These are phyloP conservation scores for Bipolaris oryzae DNA, from an alignment of 2,329 filamentous ascomycete species.

Conservation along the genomic window DNA sequence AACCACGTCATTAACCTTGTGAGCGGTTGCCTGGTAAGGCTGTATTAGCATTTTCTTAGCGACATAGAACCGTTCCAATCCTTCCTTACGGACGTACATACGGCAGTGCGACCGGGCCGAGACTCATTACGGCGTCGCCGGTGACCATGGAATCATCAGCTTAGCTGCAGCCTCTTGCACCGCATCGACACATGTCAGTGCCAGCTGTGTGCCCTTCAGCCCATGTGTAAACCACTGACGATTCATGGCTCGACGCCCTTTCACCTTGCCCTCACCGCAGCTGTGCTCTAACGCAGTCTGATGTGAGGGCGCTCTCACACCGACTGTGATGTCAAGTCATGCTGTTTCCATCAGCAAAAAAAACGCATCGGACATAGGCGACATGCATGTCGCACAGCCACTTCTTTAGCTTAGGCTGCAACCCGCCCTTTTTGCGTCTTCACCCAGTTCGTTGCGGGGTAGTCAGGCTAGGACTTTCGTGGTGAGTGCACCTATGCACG, in stretches of 20 bases:
- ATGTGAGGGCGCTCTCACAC: background rate
- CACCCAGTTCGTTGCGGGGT: background rate
- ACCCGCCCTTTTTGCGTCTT: slow-evolving; percentile 4
- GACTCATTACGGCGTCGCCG: background rate
- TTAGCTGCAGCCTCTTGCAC: background rate
- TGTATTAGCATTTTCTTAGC: background rate
- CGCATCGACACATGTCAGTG: background rate
- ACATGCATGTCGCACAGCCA: slow-evolving; percentile 1
- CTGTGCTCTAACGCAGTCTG: background rate
- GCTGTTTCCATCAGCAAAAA: background rate
- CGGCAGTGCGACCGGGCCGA: too few species aligned
- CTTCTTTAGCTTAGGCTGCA: slow-evolving; percentile 6
- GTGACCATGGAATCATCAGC: background rate
- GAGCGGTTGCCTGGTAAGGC: background rate
- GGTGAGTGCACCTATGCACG: background rate
- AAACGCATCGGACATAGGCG: background rate
- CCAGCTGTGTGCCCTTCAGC: background rate
- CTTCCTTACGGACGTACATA: too few species aligned
- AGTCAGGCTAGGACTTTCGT: background rate
- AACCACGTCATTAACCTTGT: background rate
- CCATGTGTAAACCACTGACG: background rate
- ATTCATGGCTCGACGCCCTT: background rate
- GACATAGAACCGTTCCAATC: too few species aligned
- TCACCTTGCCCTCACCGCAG: background rate
- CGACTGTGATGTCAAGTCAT: background rate